Conservation (phyloP, 2,329 filamentous ascomycete genomes). For the Colletotrichum orbiculare region DNA sequence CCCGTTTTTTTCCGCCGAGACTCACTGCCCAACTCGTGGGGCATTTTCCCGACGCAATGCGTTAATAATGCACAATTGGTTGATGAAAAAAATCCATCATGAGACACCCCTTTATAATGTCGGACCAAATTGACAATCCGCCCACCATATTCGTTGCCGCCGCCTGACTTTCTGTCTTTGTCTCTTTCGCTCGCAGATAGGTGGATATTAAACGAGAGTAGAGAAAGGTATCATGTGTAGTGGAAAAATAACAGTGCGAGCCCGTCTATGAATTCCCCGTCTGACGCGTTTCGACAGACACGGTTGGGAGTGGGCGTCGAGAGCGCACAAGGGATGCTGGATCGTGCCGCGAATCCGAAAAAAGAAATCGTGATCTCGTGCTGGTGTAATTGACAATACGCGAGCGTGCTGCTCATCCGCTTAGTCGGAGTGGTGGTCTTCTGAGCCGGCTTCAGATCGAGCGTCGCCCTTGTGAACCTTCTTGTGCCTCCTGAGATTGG, state of each 20-base stretch:
- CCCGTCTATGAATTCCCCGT: slow-evolving; percentile 26
- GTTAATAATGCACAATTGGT: slow-evolving; percentile 13
- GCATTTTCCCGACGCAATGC: not conserved
- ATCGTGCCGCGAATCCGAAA: slow-evolving; percentile 35
- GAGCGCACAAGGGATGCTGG: slow-evolving; percentile 27
- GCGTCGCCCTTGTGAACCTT: slow-evolving; percentile 92
- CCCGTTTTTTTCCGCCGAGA: not conserved
- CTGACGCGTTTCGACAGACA: slow-evolving; percentile 6
- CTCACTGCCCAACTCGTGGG: not conserved
- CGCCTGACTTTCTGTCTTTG: slow-evolving; percentile 34
- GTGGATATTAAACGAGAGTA: slow-evolving; percentile 38
- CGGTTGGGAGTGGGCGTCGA: slow-evolving; percentile 19
- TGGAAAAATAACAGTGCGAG: slow-evolving; percentile 5
- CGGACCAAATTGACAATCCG: slow-evolving; percentile 32
- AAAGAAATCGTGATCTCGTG: slow-evolving; percentile 36
- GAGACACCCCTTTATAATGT: slow-evolving; percentile 23
- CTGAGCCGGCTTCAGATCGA: slow-evolving; percentile 71
- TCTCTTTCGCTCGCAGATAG: slow-evolving; percentile 36
- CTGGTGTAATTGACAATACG: not conserved
- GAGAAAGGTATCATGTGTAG: slow-evolving; percentile 34
- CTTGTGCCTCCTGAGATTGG: slow-evolving; percentile 91
- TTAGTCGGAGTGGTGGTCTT: slow-evolving; percentile 71
- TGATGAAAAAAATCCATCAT: slow-evolving; percentile 28
- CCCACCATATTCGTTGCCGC: slow-evolving; percentile 24
- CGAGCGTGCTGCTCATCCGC: slow-evolving; percentile 23